Evolutionary conservation across 352 stramenopile genomes (phyloP), one percentile per base, ranked within the genome.

Genomic region (Aphanomyces euteiches): DNA sequence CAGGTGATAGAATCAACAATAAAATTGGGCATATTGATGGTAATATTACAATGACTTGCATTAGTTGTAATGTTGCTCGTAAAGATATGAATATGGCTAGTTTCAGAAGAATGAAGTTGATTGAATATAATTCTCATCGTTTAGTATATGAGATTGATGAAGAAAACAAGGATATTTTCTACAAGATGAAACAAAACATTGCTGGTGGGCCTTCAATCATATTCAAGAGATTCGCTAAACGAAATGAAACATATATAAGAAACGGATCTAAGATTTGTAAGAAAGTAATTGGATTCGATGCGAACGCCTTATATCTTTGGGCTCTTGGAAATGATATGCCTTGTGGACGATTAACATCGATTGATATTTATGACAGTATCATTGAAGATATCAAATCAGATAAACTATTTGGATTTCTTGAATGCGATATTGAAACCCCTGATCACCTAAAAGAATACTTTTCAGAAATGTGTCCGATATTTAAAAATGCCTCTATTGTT

Each of bases 351-450:
- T 28, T 28, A 28, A 28, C 28, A 2, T 2, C 2, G 28, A 28
- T 28, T 28, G 28, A 28, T 28, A 28, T 28, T 28, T 28, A 28
- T 2, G 28, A 28, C 28, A 28, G 2, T 28, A 28, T 28, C 28
- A 28, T 28, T 28, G 28, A 28, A 28, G 28, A 28, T 28, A 28
- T 28, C 2, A 28, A 28, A 28, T 28, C 28, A 2, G 28, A 28
- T 28, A 28, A 28, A 2, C 28, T 28, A 2, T 28, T 56, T 59
- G 74, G 36, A 40, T 17, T 39, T 17, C 43, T 80, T 3, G 71
- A 83, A 58, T 79, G 71, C 60, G 75, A 80, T 73, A 80, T 83
- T 50, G 8, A 67, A 41, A 79, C 69, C 10, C 77, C 77, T 12
- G 67, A 75, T 1, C 56, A 78, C 36, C 59, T 81, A 0, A 79